phyloP scores from a whole-genome alignment of 108 stramenopile genomes.

The Nitzschia sp. region DNA sequence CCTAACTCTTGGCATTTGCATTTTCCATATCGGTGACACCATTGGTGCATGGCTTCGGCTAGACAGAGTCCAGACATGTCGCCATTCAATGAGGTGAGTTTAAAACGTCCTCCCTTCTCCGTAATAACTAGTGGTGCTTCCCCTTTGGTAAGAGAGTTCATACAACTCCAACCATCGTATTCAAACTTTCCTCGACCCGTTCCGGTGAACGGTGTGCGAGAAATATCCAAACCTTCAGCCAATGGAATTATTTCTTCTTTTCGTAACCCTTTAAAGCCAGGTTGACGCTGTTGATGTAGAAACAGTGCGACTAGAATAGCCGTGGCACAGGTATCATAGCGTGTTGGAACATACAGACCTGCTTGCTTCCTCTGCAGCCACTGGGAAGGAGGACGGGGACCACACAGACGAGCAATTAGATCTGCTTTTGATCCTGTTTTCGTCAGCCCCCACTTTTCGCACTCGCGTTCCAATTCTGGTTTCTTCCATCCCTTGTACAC shows the following conservation, averaged over 20 bases:
- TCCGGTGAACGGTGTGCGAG: conserved; percentile 61
- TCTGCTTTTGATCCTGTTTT: conserved; percentile 50
- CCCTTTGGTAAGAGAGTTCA: conserved; percentile 19
- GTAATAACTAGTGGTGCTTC: conserved; percentile 51
- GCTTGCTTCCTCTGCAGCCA: conserved; percentile 24
- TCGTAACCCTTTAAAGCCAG: conserved; percentile 17
- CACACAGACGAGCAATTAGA: conserved; percentile 49
- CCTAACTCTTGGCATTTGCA: conserved; percentile 19
- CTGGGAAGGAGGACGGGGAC: conserved; percentile 52
- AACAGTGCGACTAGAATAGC: conserved; percentile 56
- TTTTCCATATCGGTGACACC: conserved; percentile 35
- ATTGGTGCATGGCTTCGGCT: conserved; percentile 31
- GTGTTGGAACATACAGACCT: conserved; percentile 55
- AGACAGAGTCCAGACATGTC: conserved; percentile 23
- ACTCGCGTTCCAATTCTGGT: conserved; percentile 38
- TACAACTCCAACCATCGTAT: conserved; percentile 23
- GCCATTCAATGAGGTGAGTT: conserved; percentile 24
- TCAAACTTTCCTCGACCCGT: conserved; percentile 18
- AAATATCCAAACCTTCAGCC: conserved; percentile 55
- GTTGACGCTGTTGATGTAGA: conserved; percentile 33
- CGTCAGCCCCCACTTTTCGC: conserved; percentile 47
- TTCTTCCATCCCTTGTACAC: conserved; percentile 36
- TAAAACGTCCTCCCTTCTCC: conserved; percentile 32
- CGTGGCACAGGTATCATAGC: conserved; percentile 36
- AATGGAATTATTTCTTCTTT: conserved; percentile 59